Evolutionary conservation across 257 asterid genomes (phyloP).

Genomic region (Solanum appendiculatum): DNA sequence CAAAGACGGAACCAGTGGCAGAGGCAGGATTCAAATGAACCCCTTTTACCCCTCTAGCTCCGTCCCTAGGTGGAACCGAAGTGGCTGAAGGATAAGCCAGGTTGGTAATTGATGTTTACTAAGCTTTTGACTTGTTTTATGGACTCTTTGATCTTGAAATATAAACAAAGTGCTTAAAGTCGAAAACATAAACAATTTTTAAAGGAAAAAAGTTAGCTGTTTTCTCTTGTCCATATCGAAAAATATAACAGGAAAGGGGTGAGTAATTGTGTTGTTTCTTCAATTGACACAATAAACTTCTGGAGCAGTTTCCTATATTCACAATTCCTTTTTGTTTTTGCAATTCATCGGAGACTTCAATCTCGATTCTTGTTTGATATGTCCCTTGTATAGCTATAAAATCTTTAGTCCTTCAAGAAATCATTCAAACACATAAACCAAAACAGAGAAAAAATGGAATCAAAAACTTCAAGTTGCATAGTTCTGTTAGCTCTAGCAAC

Average conservation of each 20-base stretch:
- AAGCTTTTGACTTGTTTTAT: not conserved
- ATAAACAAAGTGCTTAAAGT: not conserved
- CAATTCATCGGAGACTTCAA: not conserved
- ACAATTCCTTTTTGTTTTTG: not conserved
- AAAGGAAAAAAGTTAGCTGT: not conserved
- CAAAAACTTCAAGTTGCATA: not conserved
- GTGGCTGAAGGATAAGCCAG: not conserved
- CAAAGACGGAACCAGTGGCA: not conserved
- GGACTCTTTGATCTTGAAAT: not conserved
- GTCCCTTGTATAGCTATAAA: not conserved
- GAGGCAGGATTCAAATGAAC: not conserved
- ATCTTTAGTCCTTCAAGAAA: not conserved
- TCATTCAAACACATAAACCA: not conserved
- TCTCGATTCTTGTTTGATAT: not conserved
- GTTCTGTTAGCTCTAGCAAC: not conserved
- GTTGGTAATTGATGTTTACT: not conserved
- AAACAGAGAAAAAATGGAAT: not conserved
- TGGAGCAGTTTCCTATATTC: not conserved
- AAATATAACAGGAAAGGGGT: not conserved
- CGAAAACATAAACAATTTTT: not conserved
- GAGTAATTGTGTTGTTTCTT: not conserved
- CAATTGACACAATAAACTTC: not conserved
- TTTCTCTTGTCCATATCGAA: not conserved
- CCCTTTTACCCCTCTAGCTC: not conserved
- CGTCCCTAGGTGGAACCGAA: not conserved